Conservation (phyloP, 768 basidiomycete genomes). For the Podaxis rugospora region DNA sequence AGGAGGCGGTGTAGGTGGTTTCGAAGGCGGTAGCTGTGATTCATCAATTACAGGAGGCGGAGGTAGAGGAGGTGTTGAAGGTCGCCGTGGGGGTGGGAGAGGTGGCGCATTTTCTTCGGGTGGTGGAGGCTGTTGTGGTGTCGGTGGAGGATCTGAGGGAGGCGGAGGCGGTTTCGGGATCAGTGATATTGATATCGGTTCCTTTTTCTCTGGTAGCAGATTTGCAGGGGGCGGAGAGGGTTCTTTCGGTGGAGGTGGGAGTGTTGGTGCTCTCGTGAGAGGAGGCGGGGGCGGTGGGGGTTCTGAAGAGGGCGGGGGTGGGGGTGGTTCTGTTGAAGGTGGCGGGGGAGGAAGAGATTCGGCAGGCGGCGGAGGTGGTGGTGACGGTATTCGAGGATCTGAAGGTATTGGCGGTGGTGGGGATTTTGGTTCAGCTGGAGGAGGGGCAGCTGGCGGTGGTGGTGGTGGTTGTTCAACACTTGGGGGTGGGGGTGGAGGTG, state of each 20-base stretch:
- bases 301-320: slow-evolving; percentile 25
- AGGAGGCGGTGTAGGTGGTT: slow-evolving; percentile 17
- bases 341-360: slow-evolving; percentile 22
- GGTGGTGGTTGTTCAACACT: slow-evolving; percentile 23
- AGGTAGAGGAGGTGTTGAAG: slow-evolving; percentile 21
- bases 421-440: slow-evolving; percentile 25
- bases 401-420: slow-evolving; percentile 23
- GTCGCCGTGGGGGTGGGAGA: not conserved
- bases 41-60: slow-evolving; percentile 5
- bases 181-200: slow-evolving; percentile 26
- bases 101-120: slow-evolving; percentile 7
- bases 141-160: slow-evolving; percentile 19
- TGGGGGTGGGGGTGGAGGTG: slow-evolving; percentile 24
- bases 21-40: slow-evolving; percentile 17
- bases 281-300: slow-evolving; percentile 24
- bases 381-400: slow-evolving; percentile 15
- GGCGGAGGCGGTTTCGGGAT: slow-evolving; percentile 22
- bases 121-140: slow-evolving; percentile 12
- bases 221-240: slow-evolving; percentile 30
- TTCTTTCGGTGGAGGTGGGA: slow-evolving; percentile 19
- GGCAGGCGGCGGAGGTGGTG: slow-evolving; percentile 17
- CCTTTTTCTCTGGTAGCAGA: slow-evolving; percentile 31
- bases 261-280: slow-evolving; percentile 13
- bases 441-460: slow-evolving; percentile 24
- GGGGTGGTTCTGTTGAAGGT: slow-evolving; percentile 22